Percentiles rank a stretch among this genome's conserved stretches.
Conservation (phyloP, 306 rosid species). For the Pachyrhizus erosus region DNA sequence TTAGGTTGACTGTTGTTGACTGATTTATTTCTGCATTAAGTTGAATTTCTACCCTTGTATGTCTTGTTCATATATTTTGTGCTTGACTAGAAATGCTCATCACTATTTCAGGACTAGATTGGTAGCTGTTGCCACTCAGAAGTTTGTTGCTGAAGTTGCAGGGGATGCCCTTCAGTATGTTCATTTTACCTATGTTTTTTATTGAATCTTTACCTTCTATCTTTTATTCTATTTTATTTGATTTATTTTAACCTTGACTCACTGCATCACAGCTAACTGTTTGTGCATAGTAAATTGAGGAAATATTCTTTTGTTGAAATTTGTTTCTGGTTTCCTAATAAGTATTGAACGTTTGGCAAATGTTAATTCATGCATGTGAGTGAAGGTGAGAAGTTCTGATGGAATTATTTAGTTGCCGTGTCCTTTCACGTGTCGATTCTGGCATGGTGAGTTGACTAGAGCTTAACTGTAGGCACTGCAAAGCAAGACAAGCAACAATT, state of each 20-base stretch:
- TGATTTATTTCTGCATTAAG: conserved; percentile 1
- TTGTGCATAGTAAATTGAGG: neutral
- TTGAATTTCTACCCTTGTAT: conserved; percentile 4
- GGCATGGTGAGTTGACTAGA: conserved; percentile 33
- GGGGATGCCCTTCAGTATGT: conserved; percentile 77
- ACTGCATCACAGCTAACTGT: neutral
- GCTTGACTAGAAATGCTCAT: conserved; percentile 6
- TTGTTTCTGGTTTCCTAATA: neutral
- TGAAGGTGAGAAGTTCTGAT: neutral
- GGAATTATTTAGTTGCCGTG: conserved; percentile 2
- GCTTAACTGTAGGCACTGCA: conserved; percentile 79
- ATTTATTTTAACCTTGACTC: neutral
- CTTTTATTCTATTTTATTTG: neutral
- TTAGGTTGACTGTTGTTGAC: conserved; percentile 26
- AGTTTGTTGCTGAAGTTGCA: conserved; percentile 89
- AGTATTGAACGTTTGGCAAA: neutral
- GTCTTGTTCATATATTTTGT: neutral
- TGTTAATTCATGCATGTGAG: neutral
- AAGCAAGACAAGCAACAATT: conserved; percentile 83
- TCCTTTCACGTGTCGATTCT: conserved; percentile 4
- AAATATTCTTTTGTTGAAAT: neutral
- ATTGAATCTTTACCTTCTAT: conserved; percentile 14
- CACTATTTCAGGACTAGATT: conserved; percentile 67
- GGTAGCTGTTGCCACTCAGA: conserved; percentile 89
- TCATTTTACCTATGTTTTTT: neutral